These are phyloP conservation scores for Saussurea involucrata DNA, from an alignment of 129 eudicot species.

Conservation along the genomic window DNA sequence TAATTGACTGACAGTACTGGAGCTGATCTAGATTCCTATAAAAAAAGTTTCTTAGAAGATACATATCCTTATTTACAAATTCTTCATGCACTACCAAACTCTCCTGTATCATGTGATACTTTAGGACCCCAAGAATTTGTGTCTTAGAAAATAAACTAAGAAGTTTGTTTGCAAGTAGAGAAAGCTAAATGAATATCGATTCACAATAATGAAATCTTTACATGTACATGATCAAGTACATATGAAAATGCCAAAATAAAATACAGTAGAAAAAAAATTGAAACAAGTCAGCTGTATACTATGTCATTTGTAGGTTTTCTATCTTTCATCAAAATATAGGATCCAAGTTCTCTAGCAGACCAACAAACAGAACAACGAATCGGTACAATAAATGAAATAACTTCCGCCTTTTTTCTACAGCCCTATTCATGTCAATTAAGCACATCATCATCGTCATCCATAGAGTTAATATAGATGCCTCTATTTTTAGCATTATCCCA, in stretches of 20 bases:
- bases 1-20: neutral
- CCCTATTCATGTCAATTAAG: neutral
- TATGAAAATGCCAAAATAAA: neutral
- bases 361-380: neutral
- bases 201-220: neutral
- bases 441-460: neutral
- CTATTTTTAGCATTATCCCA: neutral
- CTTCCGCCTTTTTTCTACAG: neutral
- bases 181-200: neutral
- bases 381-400: neutral
- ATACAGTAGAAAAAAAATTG: neutral
- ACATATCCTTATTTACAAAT: no score
- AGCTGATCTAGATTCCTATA: neutral
- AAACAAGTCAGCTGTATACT: neutral
- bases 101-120: neutral
- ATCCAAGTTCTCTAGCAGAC: neutral
- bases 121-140: neutral
- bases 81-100: neutral
- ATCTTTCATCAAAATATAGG: neutral
- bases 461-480: neutral
- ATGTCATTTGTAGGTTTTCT: neutral
- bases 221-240: neutral
- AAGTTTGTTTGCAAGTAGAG: neutral
- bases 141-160: neutral
- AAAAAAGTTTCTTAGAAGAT: no score